These are phyloP conservation scores for Tolypocladium amazonense DNA, from an alignment of 2,329 filamentous ascomycete species.

Conservation along the genomic window DNA sequence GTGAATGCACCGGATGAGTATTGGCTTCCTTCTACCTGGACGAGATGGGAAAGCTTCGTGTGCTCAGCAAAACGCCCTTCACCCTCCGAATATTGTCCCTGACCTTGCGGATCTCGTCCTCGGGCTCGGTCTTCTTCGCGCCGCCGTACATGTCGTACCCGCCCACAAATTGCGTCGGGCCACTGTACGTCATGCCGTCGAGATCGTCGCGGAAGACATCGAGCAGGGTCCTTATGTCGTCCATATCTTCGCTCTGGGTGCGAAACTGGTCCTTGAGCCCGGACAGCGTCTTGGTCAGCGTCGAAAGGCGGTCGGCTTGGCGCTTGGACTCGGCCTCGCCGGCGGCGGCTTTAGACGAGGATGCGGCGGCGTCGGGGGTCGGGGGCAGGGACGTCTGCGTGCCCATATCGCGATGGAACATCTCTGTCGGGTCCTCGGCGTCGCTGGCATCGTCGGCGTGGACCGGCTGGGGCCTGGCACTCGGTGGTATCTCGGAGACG, in stretches of 20 bases:
- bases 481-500: slow-evolving; percentile 50
- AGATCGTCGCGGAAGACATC: slow-evolving; percentile 56
- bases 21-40: slow-evolving; percentile 10
- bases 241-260: slow-evolving; percentile 35
- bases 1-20: background rate
- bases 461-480: slow-evolving; percentile 6
- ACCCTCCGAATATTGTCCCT: slow-evolving; percentile 68
- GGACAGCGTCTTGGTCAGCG: slow-evolving; percentile 30
- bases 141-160: slow-evolving; percentile 31
- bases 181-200: slow-evolving; percentile 44
- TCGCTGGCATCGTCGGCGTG: slow-evolving; percentile 28
- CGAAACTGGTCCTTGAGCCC: slow-evolving; percentile 32
- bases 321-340: slow-evolving; percentile 19
- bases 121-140: slow-evolving; percentile 38
- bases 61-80: slow-evolving; percentile 67
- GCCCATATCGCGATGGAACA: slow-evolving; percentile 72
- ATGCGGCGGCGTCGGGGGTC: slow-evolving; percentile 3
- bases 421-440: slow-evolving; percentile 58
- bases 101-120: slow-evolving; percentile 62
- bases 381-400: slow-evolving; percentile 55
- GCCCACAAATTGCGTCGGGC: slow-evolving; percentile 24
- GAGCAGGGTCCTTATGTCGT: slow-evolving; percentile 39
- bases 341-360: background rate
- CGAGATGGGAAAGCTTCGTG: slow-evolving; percentile 58
- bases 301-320: slow-evolving; percentile 31